Evolutionary conservation across 1,139 yeast species (phyloP).

Genomic region (Pichia sp.): DNA sequence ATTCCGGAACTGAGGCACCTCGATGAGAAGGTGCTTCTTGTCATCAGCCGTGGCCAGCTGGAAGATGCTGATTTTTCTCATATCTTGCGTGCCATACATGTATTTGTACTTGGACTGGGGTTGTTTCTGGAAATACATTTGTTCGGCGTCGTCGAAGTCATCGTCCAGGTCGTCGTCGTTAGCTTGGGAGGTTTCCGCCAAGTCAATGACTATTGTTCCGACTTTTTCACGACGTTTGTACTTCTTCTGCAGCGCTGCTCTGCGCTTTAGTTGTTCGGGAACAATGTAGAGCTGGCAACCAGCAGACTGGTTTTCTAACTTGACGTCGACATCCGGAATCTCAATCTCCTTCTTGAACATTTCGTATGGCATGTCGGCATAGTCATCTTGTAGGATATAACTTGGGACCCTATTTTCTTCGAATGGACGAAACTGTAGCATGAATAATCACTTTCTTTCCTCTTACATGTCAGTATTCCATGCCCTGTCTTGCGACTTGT

Average conservation of each 20-base stretch:
- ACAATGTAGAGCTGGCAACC: conserved; percentile 8
- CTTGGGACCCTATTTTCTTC: conserved; percentile 28
- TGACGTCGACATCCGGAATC: conserved; percentile 1
- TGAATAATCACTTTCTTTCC: not conserved
- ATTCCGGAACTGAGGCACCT: conserved; percentile 16
- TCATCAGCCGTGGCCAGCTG: conserved; percentile 23
- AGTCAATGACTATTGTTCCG: conserved; percentile 4
- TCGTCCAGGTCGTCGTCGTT: conserved; percentile 8
- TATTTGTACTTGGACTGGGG: conserved; percentile 27
- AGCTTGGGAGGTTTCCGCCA: conserved; percentile 16
- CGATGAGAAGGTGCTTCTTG: conserved; percentile 18
- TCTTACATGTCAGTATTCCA: not conserved
- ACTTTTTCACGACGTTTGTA: conserved; percentile 9
- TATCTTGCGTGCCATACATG: conserved; percentile 22
- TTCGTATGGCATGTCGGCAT: conserved; percentile 13
- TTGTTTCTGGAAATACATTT: conserved; percentile 37
- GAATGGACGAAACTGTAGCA: conserved; percentile 24
- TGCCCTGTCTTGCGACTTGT: too few species aligned
- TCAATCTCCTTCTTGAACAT: conserved; percentile 12
- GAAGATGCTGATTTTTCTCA: conserved; percentile 20
- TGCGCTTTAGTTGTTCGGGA: conserved; percentile 10
- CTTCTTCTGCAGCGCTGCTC: conserved; percentile 1
- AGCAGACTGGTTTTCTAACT: not conserved
- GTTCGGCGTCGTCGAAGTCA: conserved; percentile 54
- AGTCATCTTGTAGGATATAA: conserved; percentile 16